Conservation (phyloP, 805 yeast genomes). For the Spathaspora arborariae region DNA sequence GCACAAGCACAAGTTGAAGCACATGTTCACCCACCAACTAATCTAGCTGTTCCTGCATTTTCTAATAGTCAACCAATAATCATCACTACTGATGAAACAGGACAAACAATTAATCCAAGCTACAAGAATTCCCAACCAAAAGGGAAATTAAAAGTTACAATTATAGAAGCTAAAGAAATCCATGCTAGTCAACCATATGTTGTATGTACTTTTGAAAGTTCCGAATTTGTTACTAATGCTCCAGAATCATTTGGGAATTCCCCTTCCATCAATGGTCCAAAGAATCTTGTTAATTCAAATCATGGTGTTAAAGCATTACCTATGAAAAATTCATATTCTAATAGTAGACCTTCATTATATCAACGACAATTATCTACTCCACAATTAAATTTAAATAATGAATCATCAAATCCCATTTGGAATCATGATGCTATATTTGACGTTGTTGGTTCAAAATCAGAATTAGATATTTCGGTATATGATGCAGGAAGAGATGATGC, state of each 20-base stretch:
- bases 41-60: constrained; percentile 1
- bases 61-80: constrained; percentile 19
- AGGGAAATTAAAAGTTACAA: constrained; percentile 79
- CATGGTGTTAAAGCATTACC: constrained; percentile 12
- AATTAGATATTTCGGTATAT: constrained; percentile 85
- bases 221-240: constrained; percentile 84
- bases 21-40: constrained; percentile 1
- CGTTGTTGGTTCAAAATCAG: constrained; percentile 79
- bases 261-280: constrained; percentile 13
- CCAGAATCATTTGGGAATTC: constrained; percentile 49
- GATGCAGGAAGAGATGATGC: constrained; percentile 80
- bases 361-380: constrained; percentile 37
- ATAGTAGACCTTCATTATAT: constrained; percentile 30
- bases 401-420: constrained; percentile 72
- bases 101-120: constrained; percentile 26
- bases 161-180: constrained; percentile 73
- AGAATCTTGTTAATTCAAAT: constrained; percentile 6
- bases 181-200: constrained; percentile 74
- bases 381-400: constrained; percentile 25
- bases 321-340: constrained; percentile 8
- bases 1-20: constrained; percentile 3
- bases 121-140: constrained; percentile 47
- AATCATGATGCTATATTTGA: constrained; percentile 91
- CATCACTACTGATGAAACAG: constrained; percentile 41
- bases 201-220: constrained; percentile 86